Conservation (phyloP, 176 grass and related monocot genomes). For the Musa acuminata region DNA sequence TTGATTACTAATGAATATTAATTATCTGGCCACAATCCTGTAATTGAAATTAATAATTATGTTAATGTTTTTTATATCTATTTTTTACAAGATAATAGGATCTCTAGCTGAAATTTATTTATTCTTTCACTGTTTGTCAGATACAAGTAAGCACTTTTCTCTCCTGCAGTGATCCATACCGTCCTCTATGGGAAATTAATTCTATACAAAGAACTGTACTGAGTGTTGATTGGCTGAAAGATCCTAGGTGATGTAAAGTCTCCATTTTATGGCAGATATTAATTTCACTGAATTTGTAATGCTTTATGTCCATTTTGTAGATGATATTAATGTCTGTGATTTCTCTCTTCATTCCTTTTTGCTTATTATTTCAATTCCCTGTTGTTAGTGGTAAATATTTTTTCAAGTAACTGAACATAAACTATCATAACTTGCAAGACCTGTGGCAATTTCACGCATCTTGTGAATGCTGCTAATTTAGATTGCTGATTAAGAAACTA, state of each 20-base stretch:
- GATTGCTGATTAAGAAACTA: too few species aligned
- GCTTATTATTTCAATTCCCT: background rate
- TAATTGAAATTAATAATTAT: background rate
- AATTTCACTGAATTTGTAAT: constrained; percentile 1
- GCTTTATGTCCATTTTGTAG: background rate
- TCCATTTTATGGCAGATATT: background rate
- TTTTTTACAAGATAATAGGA: background rate
- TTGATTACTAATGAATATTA: too few species aligned
- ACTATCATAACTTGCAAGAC: background rate
- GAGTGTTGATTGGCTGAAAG: constrained; percentile 86
- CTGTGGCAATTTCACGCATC: too few species aligned
- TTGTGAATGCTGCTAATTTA: too few species aligned
- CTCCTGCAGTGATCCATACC: constrained; percentile 76
- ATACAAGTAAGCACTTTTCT: background rate
- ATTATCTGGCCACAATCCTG: too few species aligned
- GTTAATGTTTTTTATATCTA: background rate
- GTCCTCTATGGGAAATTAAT: constrained; percentile 79
- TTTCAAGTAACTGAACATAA: background rate
- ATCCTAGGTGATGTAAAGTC: constrained; percentile 56
- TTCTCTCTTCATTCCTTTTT: background rate
- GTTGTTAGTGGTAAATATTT: background rate
- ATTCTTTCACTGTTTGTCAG: background rate
- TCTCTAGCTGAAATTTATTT: background rate
- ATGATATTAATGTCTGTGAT: background rate
- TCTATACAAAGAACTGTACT: constrained; percentile 61